phyloP scores from a whole-genome alignment of 192 early-diverging fungal species.

The Oehlia diaphana region DNA sequence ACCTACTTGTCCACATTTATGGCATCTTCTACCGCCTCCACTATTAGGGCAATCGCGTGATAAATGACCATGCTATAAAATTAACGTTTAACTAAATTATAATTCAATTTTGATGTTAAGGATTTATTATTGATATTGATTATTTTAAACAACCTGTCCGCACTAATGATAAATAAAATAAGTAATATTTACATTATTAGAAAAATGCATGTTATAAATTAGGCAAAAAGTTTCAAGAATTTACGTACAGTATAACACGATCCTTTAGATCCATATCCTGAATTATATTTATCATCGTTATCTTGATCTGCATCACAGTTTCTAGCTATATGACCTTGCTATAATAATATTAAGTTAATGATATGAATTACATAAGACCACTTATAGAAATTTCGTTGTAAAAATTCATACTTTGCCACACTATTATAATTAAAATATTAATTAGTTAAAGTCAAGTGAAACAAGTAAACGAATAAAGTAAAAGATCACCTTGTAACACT shows the following conservation, averaged over 20 bases:
- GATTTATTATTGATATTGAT: neutral
- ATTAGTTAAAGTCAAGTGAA: neutral
- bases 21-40: neutral
- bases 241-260: neutral
- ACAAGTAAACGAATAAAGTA: neutral
- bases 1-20: constrained; percentile 2
- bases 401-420: constrained; percentile 3
- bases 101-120: neutral
- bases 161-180: constrained; percentile 4
- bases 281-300: neutral
- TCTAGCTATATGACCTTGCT: neutral
- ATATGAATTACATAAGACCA: neutral
- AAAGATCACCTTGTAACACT: constrained; percentile 11
- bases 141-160: neutral
- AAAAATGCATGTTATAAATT: neutral
- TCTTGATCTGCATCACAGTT: neutral
- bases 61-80: neutral
- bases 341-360: neutral
- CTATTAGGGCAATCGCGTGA: constrained; percentile 2
- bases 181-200: too few species aligned
- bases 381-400: neutral
- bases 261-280: neutral
- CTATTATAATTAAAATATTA: neutral
- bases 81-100: neutral
- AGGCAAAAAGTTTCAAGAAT: neutral